Evolutionary conservation across 257 asterid genomes (phyloP), one percentile per base, ranked within the genome.

Genomic region (Ophiorrhiza pumila): DNA sequence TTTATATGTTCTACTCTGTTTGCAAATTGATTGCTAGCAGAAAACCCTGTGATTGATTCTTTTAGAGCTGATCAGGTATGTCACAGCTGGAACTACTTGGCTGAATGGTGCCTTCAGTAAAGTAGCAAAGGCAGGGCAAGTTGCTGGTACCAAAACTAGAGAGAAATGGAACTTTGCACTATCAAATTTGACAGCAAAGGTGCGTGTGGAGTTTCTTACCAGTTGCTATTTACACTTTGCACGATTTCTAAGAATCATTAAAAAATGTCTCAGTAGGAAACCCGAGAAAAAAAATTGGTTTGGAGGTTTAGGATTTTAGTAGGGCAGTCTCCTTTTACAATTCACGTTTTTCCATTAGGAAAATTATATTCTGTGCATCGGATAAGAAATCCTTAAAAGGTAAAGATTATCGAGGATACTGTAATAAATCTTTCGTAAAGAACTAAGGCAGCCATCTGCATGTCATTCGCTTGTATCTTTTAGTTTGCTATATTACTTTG

Each of bases 11-110:
- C n/a, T 25, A 41, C 9, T n/a, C 3, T 13, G 18, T 64, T 15
- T 39, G 34, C 32, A n/a, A 35, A 20, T 68, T 49, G 41, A 55
- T 23, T 27, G 25, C 53, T 4, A 55, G 65, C 15, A 41, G 41
- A 29, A 76, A 63, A 55, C 45, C 43, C 29, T 35, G 57, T 39
- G 71, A 20, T 23, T 62, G 73, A 77, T 50, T 47, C 47, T 31
- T 65, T 68, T 69, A 7, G 74, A 79, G 71, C 67, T 77, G 66
- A 65, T 82, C 86, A 94, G 97, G 93, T 94, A 94, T 68, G 98
- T 94, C 80, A 83, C 89, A 71, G 91, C 97, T 71, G 99, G 99
- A 82, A 79, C 98, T 56, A 61, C 92, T 84, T 91, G 99, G 98
- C 85, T 94, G 77, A 94, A 87, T 69, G 98, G 97, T 56, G 96